Evolutionary conservation across 1,284 basidiomycete genomes (phyloP).

Genomic region (Cryptococcus sp.): DNA sequence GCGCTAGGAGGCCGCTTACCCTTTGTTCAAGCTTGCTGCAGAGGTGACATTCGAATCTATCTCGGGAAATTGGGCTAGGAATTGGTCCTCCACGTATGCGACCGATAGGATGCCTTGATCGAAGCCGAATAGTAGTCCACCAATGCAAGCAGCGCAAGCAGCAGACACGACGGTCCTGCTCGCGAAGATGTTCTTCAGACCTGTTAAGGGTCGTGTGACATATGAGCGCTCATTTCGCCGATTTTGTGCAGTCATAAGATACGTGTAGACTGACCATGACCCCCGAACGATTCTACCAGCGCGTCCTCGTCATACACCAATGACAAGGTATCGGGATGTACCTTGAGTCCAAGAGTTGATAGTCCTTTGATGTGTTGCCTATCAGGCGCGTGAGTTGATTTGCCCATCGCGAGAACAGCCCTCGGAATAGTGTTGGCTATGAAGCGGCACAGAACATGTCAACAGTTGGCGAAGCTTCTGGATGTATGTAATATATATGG

Average conservation of each 20-base stretch:
- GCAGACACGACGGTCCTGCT: slow-evolving; percentile 18
- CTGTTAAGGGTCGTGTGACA: slow-evolving; percentile 3
- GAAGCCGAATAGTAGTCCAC: slow-evolving; percentile 32
- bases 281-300: slow-evolving; percentile 10
- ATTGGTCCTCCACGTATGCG: slow-evolving; percentile 37
- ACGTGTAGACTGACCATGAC: slow-evolving; percentile 3
- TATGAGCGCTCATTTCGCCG: background rate
- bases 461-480: no score
- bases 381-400: no score
- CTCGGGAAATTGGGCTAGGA: slow-evolving; percentile 36
- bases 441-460: no score
- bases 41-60: slow-evolving; percentile 21
- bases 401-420: no score
- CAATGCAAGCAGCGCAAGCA: slow-evolving; percentile 22
- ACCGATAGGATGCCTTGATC: slow-evolving; percentile 45
- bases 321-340: slow-evolving; percentile 9
- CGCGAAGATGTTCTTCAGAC: slow-evolving; percentile 21
- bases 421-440: no score
- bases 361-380: background rate
- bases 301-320: slow-evolving; percentile 5
- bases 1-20: slow-evolving; percentile 9
- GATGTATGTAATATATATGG: no score
- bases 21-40: slow-evolving; percentile 30
- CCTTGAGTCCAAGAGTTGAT: background rate
- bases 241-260: background rate